These are phyloP conservation scores for Calocybe gangraenosa DNA, from an alignment of 768 basidiomycete genomes.

Conservation along the genomic window DNA sequence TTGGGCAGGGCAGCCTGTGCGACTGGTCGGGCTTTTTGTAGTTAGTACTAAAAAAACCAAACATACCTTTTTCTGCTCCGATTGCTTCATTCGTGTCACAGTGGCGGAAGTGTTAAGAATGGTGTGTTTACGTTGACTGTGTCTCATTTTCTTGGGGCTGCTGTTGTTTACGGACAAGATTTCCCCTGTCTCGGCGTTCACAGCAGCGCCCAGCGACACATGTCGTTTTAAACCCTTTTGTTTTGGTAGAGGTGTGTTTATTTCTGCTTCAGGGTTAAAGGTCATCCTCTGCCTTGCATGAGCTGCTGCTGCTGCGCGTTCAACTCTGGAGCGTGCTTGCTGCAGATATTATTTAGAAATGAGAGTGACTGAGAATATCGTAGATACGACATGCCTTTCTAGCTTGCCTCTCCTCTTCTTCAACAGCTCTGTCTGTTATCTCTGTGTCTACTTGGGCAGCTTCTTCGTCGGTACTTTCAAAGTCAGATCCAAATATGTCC, in stretches of 20 bases:
- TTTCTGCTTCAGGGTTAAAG: constrained; percentile 52
- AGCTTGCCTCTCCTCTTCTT: constrained; percentile 55
- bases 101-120: constrained; percentile 69
- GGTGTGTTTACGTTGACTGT: constrained; percentile 66
- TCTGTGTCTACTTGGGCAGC: constrained; percentile 50
- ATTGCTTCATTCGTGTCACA: constrained; percentile 58
- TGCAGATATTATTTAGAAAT: constrained; percentile 20
- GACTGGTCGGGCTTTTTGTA: background rate
- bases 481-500: constrained; percentile 80
- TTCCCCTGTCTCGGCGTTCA: constrained; percentile 62
- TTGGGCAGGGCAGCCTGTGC: constrained; percentile 56
- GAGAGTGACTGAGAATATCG: background rate
- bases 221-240: constrained; percentile 39
- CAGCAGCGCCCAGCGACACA: constrained; percentile 49
- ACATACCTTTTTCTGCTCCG: constrained; percentile 57
- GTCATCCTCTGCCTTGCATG: constrained; percentile 64
- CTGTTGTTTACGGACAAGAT: constrained; percentile 32
- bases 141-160: constrained; percentile 32
- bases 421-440: constrained; percentile 50
- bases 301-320: constrained; percentile 61
- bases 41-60: background rate
- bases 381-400: constrained; percentile 36
- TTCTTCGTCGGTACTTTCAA: constrained; percentile 81
- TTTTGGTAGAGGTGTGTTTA: constrained; percentile 19
- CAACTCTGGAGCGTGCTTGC: constrained; percentile 53